Percentiles rank a stretch among this genome's conserved stretches.
These are phyloP conservation scores for Trichothecium roseum DNA, from an alignment of 2,329 filamentous ascomycete species.

Conservation along the genomic window DNA sequence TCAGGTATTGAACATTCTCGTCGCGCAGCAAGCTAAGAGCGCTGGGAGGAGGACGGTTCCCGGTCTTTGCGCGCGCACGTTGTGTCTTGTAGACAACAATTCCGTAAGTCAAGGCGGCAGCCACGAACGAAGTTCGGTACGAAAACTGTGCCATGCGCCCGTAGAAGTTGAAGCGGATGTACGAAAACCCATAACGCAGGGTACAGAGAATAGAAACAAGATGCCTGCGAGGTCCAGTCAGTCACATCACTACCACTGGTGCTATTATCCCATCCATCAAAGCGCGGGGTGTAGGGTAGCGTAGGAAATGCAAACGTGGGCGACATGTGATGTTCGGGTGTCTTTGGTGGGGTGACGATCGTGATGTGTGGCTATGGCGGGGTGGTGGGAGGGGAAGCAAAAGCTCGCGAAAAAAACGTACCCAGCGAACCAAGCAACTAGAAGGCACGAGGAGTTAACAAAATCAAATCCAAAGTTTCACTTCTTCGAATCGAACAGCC, in stretches of 20 bases:
- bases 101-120: constrained; percentile 85
- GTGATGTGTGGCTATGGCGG: constrained; percentile 1
- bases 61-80: constrained; percentile 70
- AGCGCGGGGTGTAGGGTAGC: too few relatives aligned
- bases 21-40: constrained; percentile 62
- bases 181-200: constrained; percentile 73
- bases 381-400: not conserved
- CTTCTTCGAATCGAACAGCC: too few relatives aligned
- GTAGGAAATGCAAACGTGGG: too few relatives aligned
- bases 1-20: constrained; percentile 95
- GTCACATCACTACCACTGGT: too few relatives aligned
- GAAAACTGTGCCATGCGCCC: constrained; percentile 67
- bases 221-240: constrained; percentile 46
- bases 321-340: too few relatives aligned
- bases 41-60: constrained; percentile 49
- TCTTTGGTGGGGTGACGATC: not conserved
- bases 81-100: constrained; percentile 99
- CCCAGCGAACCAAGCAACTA: constrained; percentile 74
- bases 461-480: not conserved
- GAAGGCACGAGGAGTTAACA: constrained; percentile 21
- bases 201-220: constrained; percentile 76
- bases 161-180: constrained; percentile 81
- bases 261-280: too few relatives aligned
- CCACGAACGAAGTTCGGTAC: constrained; percentile 84
- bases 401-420: constrained; percentile 35